Evolutionary conservation across 1,139 yeast genomes (phyloP).

Genomic region (Barnettozyma hawaiiensis): DNA sequence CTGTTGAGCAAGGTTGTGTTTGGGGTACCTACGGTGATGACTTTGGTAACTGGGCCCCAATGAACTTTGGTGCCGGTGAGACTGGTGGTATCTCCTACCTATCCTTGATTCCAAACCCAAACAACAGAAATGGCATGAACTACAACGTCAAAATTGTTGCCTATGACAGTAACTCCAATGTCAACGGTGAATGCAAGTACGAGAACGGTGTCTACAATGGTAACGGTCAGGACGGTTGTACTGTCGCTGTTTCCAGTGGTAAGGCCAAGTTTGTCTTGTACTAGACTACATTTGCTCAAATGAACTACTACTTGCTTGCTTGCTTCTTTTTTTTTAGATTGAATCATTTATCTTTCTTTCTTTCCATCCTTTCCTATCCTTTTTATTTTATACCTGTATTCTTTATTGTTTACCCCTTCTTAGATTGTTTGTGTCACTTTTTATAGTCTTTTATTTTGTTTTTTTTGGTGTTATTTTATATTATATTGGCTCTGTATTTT

Average conservation of each 20-base stretch:
- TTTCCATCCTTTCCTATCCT: not conserved
- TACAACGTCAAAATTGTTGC: conserved; percentile 68
- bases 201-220: conserved; percentile 60
- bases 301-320: not conserved
- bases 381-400: no score
- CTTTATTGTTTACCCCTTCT: no score
- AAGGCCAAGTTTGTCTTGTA: conserved; percentile 65
- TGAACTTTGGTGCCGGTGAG: conserved; percentile 72
- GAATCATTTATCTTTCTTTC: not conserved
- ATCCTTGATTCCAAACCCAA: conserved; percentile 79
- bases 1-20: conserved; percentile 65
- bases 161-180: conserved; percentile 40
- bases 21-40: conserved; percentile 66
- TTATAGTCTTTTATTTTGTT: no score
- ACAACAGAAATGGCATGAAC: conserved; percentile 57
- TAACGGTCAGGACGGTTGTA: conserved; percentile 66
- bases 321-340: no score
- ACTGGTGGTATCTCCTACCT: conserved; percentile 58
- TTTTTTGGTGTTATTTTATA: no score
- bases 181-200: conserved; percentile 58
- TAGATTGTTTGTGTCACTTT: no score
- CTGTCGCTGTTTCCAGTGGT: conserved; percentile 65
- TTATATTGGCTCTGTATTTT: no score
- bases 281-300: conserved; percentile 13
- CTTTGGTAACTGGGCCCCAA: conserved; percentile 83